Base-by-base conservation (phyloP, 345 rosid species). In the Garcia nutans region DNA sequence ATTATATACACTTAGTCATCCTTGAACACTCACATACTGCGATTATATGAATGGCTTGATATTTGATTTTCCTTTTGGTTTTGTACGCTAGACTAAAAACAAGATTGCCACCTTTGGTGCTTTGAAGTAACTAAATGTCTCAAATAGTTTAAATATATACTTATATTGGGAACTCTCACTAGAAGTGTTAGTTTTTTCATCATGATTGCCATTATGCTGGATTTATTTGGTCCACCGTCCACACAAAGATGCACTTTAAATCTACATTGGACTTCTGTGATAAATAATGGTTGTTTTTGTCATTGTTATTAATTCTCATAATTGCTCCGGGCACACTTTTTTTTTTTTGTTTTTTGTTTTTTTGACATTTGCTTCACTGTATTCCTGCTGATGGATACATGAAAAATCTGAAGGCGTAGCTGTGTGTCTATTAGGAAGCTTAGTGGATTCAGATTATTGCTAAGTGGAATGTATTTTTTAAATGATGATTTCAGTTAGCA, bases 401-500 rank as follows among this genome's bases (percentile, higher is more conserved):
- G 64, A 37, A 28, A 57, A 56, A 22, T 24, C 22, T 52, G 17
- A 19, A 13, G 62, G 22, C 42, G 78, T 37, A 74, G 44, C 15
- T 37, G 41, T 37, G 41, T 37, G 41, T 3, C 41, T 37, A 37
- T 37, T 37, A 37, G 41, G 41, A 37, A 37, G 23, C 42, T 70
- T 64, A 5, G 11, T 62, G 49, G 19, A 47, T 67, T 74, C 22
- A 23, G 24, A 50, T 66, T 37, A 24, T 45, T n/a, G 70, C 49
- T 71, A 67, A 82, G 56, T 63, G 4, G 2, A 19, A 20, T 24
- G 47, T 41, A 11, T 0, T 70, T 78, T 78, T 74, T 61, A 13
- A 68, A 19, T 69, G 44, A 11, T 73, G 26, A 58, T 65, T 78
- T 76, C 78, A 68, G 81, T 56, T 68, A 67, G 79, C 74, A n/a